Evolutionary conservation across 176 grass and related monocot species (phyloP).

Genomic region (Thalia dealbata): DNA sequence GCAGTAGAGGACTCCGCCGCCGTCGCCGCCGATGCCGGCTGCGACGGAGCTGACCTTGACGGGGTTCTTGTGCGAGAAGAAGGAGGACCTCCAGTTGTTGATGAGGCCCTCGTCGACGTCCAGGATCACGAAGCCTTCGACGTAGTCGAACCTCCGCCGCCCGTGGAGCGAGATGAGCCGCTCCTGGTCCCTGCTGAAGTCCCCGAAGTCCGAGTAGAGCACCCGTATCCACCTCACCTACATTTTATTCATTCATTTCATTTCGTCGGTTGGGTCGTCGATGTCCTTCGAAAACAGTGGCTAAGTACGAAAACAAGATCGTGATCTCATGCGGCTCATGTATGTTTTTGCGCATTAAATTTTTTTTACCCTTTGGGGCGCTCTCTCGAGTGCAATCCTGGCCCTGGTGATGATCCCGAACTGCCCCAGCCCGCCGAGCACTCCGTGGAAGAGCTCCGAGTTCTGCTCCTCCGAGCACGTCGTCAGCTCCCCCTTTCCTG

Average conservation of each 20-base stretch:
- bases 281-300: neutral
- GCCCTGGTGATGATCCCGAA: conserved; percentile 89
- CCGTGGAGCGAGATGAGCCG: conserved; percentile 44
- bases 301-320: neutral
- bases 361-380: conserved; percentile 55
- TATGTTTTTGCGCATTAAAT: neutral
- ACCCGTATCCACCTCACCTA: conserved; percentile 85
- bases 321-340: conserved; percentile 3
- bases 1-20: conserved; percentile 66
- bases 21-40: conserved; percentile 27
- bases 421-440: conserved; percentile 77
- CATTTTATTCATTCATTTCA: neutral
- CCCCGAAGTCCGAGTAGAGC: conserved; percentile 77
- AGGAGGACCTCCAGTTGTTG: conserved; percentile 99
- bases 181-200: conserved; percentile 79
- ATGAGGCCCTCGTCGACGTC: conserved; percentile 85
- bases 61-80: conserved; percentile 92
- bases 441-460: conserved; percentile 65
- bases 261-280: neutral
- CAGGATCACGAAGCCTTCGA: conserved; percentile 84
- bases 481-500: conserved; percentile 72
- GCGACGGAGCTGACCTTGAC: conserved; percentile 72
- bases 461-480: conserved; percentile 64
- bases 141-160: conserved; percentile 63
- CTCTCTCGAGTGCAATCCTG: conserved; percentile 82